A percentile compares a stretch with the other conserved stretches of the same genome.
Conservation (phyloP, 2,329 filamentous ascomycete genomes). For the Emergomyces africanus region DNA sequence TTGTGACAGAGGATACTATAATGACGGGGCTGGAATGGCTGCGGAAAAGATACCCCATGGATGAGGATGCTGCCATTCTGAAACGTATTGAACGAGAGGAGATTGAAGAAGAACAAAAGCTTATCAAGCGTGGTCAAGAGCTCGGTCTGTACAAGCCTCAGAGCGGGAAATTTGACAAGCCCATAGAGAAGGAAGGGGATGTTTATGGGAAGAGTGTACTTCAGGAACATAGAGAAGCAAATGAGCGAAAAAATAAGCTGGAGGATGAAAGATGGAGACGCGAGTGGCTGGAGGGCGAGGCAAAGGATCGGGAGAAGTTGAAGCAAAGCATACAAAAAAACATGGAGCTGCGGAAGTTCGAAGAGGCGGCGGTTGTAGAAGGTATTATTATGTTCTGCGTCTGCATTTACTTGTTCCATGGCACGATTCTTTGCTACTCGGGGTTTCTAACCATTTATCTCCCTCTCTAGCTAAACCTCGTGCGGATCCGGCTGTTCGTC, state of each 20-base stretch:
- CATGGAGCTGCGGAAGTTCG: slow-evolving; percentile 24
- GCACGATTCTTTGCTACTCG: background rate
- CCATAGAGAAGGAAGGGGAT: slow-evolving; percentile 29
- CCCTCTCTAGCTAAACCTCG: slow-evolving; percentile 25
- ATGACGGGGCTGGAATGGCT: slow-evolving; percentile 30
- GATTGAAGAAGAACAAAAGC: slow-evolving; percentile 23
- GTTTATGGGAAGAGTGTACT: slow-evolving; percentile 32
- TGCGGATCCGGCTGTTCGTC: slow-evolving; percentile 27
- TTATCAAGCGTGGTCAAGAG: slow-evolving; percentile 26
- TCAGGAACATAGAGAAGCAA: slow-evolving; percentile 26
- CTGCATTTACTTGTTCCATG: background rate
- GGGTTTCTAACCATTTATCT: background rate
- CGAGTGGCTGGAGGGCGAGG: slow-evolving; percentile 42
- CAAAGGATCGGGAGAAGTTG: slow-evolving; percentile 24
- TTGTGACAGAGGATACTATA: slow-evolving; percentile 21
- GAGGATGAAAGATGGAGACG: slow-evolving; percentile 38
- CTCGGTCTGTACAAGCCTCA: slow-evolving; percentile 32
- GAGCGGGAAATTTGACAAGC: slow-evolving; percentile 31
- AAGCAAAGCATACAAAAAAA: slow-evolving; percentile 21
- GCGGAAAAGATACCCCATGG: slow-evolving; percentile 29
- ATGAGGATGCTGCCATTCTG: slow-evolving; percentile 38
- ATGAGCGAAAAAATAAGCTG: slow-evolving; percentile 26
- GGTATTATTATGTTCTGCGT: slow-evolving; percentile 14
- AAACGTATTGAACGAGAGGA: slow-evolving; percentile 31
- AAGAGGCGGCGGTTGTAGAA: slow-evolving; percentile 23